Evolutionary conservation across 305 asterid genomes (phyloP), one percentile per base, ranked within the genome.

Genomic region (Fraxinus greggii): DNA sequence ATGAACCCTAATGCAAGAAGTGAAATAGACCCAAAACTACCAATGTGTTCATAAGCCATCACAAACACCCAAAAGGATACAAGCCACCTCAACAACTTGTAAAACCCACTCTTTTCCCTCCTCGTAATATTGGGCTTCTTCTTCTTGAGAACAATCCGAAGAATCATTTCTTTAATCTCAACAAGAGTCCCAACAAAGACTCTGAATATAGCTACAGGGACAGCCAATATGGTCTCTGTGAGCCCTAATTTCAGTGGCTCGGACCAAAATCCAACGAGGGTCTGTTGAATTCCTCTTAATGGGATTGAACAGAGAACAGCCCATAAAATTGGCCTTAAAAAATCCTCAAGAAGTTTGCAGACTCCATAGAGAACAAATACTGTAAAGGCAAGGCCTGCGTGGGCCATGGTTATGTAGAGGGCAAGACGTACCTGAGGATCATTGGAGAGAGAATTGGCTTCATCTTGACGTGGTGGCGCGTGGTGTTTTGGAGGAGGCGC

Each of bases 371-470:
- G 88, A 54, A 90, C 81, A 75, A 94, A 90, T 36, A 94, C 79
- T 12, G 90, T 77, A 85, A 96, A 87, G 23, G 94, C 97, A n/a
- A 96, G 84, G 6, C 98, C 98, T 15, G 97, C 97, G 83, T 96
- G 98, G 26, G 99, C 99, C 98, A 96, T 93, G 86, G 99, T 90
- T 87, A 94, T 96, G 89, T 92, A 96, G 78, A 96, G 88, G 45
- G 99, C 97, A 36, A 95, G 90, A 80, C 98, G 92, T 79, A 94
- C 97, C 98, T 95, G 98, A 26, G 97, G 95, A 48, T 95, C 98
- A 70, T 72, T 70, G 72, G 92, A 88, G 75, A 88, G 81, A 69
- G 95, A 85, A 45, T 33, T 81, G 17, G 17, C 65, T 56, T 24
- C 82, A 13, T 76, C 63, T 6, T 84, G 5, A 8, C 67, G 21